phyloP scores from a whole-genome alignment of 371 early-diverging fungal genomes.

The Mortierella sp. region DNA sequence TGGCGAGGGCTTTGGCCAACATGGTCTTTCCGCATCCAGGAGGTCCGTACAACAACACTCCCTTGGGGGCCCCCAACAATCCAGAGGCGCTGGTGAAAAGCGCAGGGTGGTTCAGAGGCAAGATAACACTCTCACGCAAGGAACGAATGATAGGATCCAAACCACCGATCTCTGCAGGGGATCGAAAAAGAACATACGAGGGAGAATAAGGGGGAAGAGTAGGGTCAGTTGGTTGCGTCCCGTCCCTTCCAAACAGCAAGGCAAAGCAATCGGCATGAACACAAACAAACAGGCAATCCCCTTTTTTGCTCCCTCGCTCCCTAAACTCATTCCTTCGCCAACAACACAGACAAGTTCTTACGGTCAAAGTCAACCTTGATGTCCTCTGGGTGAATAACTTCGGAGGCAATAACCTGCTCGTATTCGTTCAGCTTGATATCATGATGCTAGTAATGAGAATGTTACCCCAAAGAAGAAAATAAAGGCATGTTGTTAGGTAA shows the following conservation, averaged over 20 bases:
- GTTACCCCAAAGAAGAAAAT: neutral
- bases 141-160: conserved; percentile 92
- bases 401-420: conserved; percentile 94
- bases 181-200: neutral
- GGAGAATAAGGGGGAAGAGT: neutral
- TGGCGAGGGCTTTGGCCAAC: conserved; percentile 97
- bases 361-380: conserved; percentile 87
- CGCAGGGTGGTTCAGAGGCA: conserved; percentile 92
- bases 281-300: neutral
- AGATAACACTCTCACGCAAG: conserved; percentile 94
- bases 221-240: neutral
- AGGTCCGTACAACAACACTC: conserved; percentile 95
- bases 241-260: neutral
- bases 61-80: conserved; percentile 94
- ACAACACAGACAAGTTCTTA: conserved; percentile 43
- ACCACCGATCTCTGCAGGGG: conserved; percentile 88
- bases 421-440: conserved; percentile 90
- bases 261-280: neutral
- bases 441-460: conserved; percentile 57
- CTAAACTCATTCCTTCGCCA: conserved; percentile 1
- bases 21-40: conserved; percentile 99
- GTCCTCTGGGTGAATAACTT: conserved; percentile 95
- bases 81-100: conserved; percentile 89
- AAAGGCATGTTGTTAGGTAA: neutral
- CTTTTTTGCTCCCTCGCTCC: neutral